A percentile compares a stretch with the other conserved stretches of the same genome.
These are phyloP conservation scores for Ulota crispa DNA, from an alignment of 225 moss, liverwort and hornwort genomes.

Conservation along the genomic window DNA sequence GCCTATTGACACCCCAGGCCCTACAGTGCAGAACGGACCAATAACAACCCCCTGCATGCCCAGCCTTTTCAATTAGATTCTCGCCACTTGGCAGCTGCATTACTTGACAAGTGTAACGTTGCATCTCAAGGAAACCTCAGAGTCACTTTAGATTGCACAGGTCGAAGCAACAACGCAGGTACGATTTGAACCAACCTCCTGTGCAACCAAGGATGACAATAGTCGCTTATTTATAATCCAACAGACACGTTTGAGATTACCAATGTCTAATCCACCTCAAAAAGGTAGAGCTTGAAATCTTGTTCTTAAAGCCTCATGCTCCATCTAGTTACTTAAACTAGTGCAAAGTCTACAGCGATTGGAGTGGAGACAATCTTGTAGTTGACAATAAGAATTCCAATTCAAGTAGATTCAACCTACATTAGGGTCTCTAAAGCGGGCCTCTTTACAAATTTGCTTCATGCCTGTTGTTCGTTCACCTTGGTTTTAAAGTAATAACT, in stretches of 20 bases:
- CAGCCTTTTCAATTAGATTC: not conserved
- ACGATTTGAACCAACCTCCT: not conserved
- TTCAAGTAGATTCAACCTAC: too few species aligned
- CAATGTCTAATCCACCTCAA: not conserved
- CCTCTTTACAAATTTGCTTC: too few species aligned
- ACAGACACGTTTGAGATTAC: not conserved
- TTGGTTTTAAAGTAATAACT: too few species aligned
- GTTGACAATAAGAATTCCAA: too few species aligned
- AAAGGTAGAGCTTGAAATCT: not conserved
- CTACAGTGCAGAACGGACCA: slow-evolving; percentile 64
- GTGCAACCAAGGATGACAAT: not conserved
- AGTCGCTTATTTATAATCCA: not conserved
- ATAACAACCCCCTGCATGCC: slow-evolving; percentile 54
- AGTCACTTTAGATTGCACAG: not conserved
- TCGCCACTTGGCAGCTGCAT: not conserved
- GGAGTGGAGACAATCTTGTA: too few species aligned
- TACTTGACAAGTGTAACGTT: not conserved
- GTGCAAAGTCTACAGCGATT: not conserved
- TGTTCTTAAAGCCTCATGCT: not conserved
- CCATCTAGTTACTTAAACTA: not conserved
- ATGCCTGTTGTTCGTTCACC: too few species aligned
- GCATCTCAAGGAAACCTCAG: not conserved
- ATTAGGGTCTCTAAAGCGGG: too few species aligned
- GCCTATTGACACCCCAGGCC: slow-evolving; percentile 53
- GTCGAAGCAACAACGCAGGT: not conserved